Base-by-base conservation (phyloP, 257 asterid genomes). In the Salvia hispanica region DNA sequence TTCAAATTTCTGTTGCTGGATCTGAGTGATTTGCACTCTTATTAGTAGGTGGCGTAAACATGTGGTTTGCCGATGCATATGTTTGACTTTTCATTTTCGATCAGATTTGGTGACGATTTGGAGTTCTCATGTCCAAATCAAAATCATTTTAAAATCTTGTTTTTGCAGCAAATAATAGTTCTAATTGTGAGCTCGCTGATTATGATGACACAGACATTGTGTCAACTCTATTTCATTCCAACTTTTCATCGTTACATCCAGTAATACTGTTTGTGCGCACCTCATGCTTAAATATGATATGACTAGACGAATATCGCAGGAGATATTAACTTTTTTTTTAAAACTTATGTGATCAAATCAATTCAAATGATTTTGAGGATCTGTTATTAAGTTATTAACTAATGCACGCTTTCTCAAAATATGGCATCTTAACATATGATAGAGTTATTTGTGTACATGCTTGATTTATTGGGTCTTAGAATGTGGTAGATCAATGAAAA, bases 71-170 rank as follows among this genome's bases (percentile, higher is more conserved):
- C 18, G 64, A 67, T 43, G 47, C 56, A 34, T 7, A 28, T 14
- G 50, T 66, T 76, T 61, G 68, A 66, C 58, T 71, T 66, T 66
- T 54, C 45, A 21, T 61, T 66, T 16, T 42, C 58, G 46, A 12
- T 18, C 43, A 52, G 12, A 7, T 18, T 34, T n/a, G 46, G 39
- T 28, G 12, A 57, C 61, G 43, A 39, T 39, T 39, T 9, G 51
- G 18, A 58, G 15, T 55, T 74, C 47, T 51, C 21, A 31, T 64
- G 54, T 57, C 65, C n/a, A 33, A 58, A 36, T 58, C 46, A 36
- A 37, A 14, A 37, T 15, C 50, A 9, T 48, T 12, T 46, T 45
- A 47, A 9, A 3, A 25, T 39, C 54, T 31, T 18, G 14, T 52
- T 68, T 68, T 18, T 60, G 46, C 45, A 34, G 11, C 46, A 57